Base-by-base conservation (phyloP, 176 grass and related monocot genomes). In the Juncus inflexus region DNA sequence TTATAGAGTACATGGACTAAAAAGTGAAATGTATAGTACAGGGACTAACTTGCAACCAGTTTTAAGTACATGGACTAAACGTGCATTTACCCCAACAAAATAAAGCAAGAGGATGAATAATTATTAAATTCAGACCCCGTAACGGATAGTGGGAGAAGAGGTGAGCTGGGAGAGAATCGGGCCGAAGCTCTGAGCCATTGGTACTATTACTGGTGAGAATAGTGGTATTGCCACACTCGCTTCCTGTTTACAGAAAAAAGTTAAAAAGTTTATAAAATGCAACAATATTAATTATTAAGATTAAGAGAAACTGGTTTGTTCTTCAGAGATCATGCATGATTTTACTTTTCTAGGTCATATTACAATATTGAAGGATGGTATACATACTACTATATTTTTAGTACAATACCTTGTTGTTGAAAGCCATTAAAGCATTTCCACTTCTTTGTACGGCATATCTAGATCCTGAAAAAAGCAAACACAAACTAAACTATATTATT, bases 161-260 rank as follows among this genome's bases (percentile, higher is more conserved):
- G 75, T 89, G 42, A 97, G 62, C 75, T 97, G 94, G 12, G 88
- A 84, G 35, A 97, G 61, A 84, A 97, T 79, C 0, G 94, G 94
- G 42, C 94, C 94, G 75, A 97, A 89, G 77, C 88, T 84, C 78
- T 97, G 94, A 61, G 94, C 94, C 85, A 97, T 76, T 15, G 94
- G 88, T 42, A 92, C 94, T 65, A 97, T 97, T 55, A 97, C 88
- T 55, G 94, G 94, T 49, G 88, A 97, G 81, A 97, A 91, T 62
- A 97, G 81, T 47, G 94, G 94, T 50, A 97, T 43, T 2, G 94
- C 94, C 3, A 37, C 37, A 72, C 94, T 97, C 68, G 88, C 88
- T 52, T 97, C 94, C 94, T 97, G 78, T 35, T 89, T 77, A 60
- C 35, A 16, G 69, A 77, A 11, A 84, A 35, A 10, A 79, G 66